A percentile compares a stretch with the other conserved stretches of the same genome.
These are phyloP conservation scores for Parachaetomium inaequale DNA, from an alignment of 495 filamentous ascomycete genomes.

Conservation along the genomic window DNA sequence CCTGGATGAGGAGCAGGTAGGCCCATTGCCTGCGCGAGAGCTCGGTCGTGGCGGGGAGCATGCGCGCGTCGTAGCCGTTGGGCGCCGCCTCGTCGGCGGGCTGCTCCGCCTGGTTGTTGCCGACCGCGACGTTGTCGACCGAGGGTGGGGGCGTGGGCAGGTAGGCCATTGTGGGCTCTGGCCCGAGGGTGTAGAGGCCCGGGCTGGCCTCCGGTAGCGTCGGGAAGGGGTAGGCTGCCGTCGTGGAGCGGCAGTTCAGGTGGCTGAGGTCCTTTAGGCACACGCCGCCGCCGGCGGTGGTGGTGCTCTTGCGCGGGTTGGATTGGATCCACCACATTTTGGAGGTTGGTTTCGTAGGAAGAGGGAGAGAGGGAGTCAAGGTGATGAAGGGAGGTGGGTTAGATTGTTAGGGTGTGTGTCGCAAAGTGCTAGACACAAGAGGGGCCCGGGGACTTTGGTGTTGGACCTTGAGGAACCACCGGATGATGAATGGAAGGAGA, in stretches of 20 bases:
- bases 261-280: too few species aligned
- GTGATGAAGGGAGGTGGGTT: neutral
- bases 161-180: too few species aligned
- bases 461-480: neutral
- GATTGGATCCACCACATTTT: slow-evolving; percentile 6
- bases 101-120: slow-evolving; percentile 1
- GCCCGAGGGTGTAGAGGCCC: too few species aligned
- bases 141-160: too few species aligned
- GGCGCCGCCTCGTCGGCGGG: too few species aligned
- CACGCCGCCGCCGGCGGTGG: neutral
- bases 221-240: too few species aligned
- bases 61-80: slow-evolving; percentile 10
- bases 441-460: neutral
- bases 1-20: slow-evolving; percentile 41
- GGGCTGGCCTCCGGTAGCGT: too few species aligned
- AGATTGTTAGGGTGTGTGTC: neutral
- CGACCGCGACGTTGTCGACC: neutral
- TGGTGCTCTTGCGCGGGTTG: neutral
- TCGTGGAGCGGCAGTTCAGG: too few species aligned
- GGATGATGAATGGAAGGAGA: neutral
- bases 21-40: slow-evolving; percentile 39
- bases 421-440: neutral
- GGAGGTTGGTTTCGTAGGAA: neutral
- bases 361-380: neutral
- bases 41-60: slow-evolving; percentile 29